Conservation (phyloP, 2,329 filamentous ascomycete genomes). For the Juglanconis sp. region DNA sequence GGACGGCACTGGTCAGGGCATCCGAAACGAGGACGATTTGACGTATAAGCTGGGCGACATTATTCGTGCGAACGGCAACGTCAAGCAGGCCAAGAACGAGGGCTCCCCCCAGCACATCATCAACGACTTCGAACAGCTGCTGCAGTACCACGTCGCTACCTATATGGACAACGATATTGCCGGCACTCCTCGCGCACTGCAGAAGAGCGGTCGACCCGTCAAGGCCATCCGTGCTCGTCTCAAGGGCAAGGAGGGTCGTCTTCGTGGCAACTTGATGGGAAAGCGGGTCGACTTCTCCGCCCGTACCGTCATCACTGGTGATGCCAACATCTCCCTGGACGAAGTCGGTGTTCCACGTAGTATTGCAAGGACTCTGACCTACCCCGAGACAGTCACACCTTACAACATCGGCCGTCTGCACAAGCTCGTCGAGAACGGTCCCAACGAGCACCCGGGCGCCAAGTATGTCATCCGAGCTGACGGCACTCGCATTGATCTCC, state of each 20-base stretch:
- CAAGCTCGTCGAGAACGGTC: conserved; percentile 85
- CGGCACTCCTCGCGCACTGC: conserved; percentile 86
- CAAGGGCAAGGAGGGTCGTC: conserved; percentile 98
- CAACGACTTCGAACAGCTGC: conserved; percentile 81
- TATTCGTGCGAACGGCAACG: conserved; percentile 93
- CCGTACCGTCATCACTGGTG: conserved; percentile 98
- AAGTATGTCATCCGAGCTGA: conserved; percentile 95
- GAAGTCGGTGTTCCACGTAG: conserved; percentile 95
- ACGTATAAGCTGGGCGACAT: conserved; percentile 99
- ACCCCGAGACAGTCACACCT: conserved; percentile 93
- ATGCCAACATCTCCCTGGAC: conserved; percentile 92
- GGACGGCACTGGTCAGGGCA: conserved; percentile 86
- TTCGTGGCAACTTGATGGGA: conserved; percentile 98
- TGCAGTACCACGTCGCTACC: conserved; percentile 97
- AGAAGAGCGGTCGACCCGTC: conserved; percentile 94
- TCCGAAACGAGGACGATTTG: conserved; percentile 96
- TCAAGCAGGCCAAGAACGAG: conserved; percentile 84
- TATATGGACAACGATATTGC: conserved; percentile 99
- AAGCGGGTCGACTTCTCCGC: conserved; percentile 99
- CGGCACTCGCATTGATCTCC: conserved; percentile 89
- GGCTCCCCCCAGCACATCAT: conserved; percentile 90
- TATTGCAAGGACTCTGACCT: conserved; percentile 89
- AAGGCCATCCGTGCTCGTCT: conserved; percentile 95
- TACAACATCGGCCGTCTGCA: conserved; percentile 97
- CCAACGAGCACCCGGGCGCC: conserved; percentile 91